Base-by-base conservation (phyloP, 1,284 basidiomycete genomes). In the Ceraceosorus guamensis region DNA sequence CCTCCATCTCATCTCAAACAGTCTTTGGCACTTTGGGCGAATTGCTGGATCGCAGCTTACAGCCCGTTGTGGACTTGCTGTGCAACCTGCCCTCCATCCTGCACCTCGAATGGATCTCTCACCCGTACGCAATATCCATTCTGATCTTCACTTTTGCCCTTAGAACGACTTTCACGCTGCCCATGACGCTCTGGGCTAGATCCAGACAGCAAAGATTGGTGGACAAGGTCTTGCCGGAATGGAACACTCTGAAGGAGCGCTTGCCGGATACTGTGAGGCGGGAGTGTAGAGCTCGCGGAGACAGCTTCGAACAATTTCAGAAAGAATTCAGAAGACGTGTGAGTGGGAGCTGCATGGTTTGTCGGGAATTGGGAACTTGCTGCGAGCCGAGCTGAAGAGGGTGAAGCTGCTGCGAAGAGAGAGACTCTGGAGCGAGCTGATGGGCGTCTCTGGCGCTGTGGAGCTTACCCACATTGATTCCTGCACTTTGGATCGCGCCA, bases 121-220 rank as follows among this genome's bases (percentile, higher is more conserved):
- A 70, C 39, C 53, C 66, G 1, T 70, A 71, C 43, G 66, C 88
- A 0, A 81, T 84, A 1, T 85, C 87, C 2, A 88, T 92, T 60
- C 85, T 91, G 46, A 72, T 88, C 3, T 79, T 85, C 56, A 88
- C 89, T 1, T 75, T 89, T 47, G 68, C 82, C 11, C 80, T 85
- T 35, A 84, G 90, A 63, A 77, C 85, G 6, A 78, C 80, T 0
- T 73, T 84, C 49, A 84, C 88, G 0, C 80, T 90, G 5, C 90
- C 89, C 16, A 80, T 88, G 59, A 84, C 86, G 59, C 71, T 89
- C 76, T 91, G 89, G 89, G 88, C 90, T 65, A 65, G 83, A 66
- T 79, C 78, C 64, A 82, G 86, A 55, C 82, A 84, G 63, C 81
- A 82, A 76, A 80, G 83, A 60, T 80, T 84, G 18, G 83, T 87